Conservation (phyloP, 2,329 filamentous ascomycete genomes). For the Aphanocladium album region DNA sequence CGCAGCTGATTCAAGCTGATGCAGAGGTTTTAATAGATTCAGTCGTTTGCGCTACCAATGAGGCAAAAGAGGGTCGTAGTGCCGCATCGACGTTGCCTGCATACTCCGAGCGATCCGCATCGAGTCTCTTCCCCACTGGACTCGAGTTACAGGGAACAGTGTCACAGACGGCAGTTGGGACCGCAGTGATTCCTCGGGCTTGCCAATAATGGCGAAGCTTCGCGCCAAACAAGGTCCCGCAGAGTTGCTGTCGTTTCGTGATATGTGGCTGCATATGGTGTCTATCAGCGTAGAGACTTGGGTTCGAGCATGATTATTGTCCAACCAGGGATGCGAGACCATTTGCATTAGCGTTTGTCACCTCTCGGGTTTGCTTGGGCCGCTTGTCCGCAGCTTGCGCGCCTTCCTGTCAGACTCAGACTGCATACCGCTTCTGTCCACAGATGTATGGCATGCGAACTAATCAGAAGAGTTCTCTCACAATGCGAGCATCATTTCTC, state of each 20-base stretch:
- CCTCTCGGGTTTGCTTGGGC: background rate
- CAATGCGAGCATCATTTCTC: constrained; percentile 1
- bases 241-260: no score
- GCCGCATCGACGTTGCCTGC: background rate
- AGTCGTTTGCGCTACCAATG: background rate
- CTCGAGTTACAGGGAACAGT: background rate
- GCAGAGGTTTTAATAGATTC: background rate
- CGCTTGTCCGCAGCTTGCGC: background rate
- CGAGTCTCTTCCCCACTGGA: background rate
- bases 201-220: no score
- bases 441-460: background rate
- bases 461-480: no score
- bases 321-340: no score
- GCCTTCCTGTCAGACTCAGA: background rate
- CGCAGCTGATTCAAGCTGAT: no score
- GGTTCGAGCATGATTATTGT: no score
- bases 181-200: background rate
- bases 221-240: no score
- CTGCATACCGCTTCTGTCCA: background rate
- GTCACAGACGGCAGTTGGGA: background rate
- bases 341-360: background rate
- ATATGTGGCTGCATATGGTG: no score
- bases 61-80: background rate
- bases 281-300: no score
- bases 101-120: constrained; percentile 2